phyloP scores from a whole-genome alignment of 257 asterid species.

The Solanum rostratum region DNA sequence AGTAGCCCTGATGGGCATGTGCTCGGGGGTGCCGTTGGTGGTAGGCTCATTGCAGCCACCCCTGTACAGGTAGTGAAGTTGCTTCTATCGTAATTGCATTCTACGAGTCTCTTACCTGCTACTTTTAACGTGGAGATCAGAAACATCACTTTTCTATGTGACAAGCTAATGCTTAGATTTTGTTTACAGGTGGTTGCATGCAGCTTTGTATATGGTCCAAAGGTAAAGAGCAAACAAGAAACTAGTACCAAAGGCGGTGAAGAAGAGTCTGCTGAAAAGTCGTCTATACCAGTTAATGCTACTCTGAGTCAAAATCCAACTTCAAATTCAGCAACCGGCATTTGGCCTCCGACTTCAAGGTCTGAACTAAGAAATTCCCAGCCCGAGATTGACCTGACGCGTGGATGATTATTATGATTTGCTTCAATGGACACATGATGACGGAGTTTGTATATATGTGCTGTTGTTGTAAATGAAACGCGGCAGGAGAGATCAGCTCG shows the following conservation, averaged over 20 bases:
- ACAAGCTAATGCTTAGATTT: background rate
- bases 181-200: conserved; percentile 59
- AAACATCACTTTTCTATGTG: background rate
- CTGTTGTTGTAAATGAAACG: conserved; percentile 62
- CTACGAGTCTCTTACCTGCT: background rate
- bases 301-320: conserved; percentile 27
- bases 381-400: conserved; percentile 67
- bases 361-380: conserved; percentile 43
- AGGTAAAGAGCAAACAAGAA: conserved; percentile 42
- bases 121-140: background rate
- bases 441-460: conserved; percentile 37
- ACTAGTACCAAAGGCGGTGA: conserved; percentile 19
- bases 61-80: conserved; percentile 44
- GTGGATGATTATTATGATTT: conserved; percentile 47
- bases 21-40: conserved; percentile 68
- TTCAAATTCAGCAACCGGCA: conserved; percentile 29
- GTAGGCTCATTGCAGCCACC: conserved; percentile 53
- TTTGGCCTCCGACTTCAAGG: conserved; percentile 53
- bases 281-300: conserved; percentile 16
- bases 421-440: conserved; percentile 28
- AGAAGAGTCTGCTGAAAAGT: conserved; percentile 29
- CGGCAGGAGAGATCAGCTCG: conserved; percentile 11
- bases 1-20: conserved; percentile 64
- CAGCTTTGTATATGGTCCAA: conserved; percentile 72
- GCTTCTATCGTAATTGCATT: background rate